Percentiles rank a stretch among this genome's conserved stretches.
phyloP scores from a whole-genome alignment of 495 filamentous ascomycete species.

The Usnea hakonensis region DNA sequence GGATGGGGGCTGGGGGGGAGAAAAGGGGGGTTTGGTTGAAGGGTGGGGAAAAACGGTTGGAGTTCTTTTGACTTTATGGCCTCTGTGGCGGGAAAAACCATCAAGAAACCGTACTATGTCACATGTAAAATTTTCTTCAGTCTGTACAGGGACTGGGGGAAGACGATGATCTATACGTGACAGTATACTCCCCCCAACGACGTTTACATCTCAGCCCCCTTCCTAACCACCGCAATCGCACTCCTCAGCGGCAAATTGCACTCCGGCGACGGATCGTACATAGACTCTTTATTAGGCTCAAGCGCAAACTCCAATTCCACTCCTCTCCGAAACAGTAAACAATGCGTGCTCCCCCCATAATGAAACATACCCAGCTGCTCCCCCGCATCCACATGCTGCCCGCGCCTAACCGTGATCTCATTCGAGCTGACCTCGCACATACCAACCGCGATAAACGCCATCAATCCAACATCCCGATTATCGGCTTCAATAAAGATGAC shows the following conservation, averaged over 20 bases:
- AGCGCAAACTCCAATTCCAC: background rate
- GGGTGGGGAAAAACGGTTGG: no score
- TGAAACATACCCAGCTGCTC: slow-evolving; percentile 58
- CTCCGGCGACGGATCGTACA: background rate
- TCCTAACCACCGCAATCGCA: background rate
- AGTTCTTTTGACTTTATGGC: no score
- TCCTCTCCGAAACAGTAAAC: slow-evolving; percentile 46
- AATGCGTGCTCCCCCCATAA: slow-evolving; percentile 56
- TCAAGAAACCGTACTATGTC: no score
- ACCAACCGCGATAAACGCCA: slow-evolving; percentile 57
- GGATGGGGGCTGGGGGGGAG: no score
- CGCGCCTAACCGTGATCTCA: slow-evolving; percentile 55
- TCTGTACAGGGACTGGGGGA: no score
- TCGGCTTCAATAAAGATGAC: slow-evolving; percentile 64
- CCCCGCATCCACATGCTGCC: slow-evolving; percentile 51
- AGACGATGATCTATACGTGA: no score
- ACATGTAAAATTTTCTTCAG: no score
- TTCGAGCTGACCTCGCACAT: slow-evolving; percentile 68
- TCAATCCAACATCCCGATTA: slow-evolving; percentile 54
- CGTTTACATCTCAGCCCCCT: no score
- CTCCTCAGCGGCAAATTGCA: background rate
- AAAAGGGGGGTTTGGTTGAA: no score
- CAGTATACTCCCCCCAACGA: no score
- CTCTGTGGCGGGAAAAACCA: no score
- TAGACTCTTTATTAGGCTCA: background rate